Base-by-base conservation (phyloP, 2,329 filamentous ascomycete species). In the Claviceps sp. region DNA sequence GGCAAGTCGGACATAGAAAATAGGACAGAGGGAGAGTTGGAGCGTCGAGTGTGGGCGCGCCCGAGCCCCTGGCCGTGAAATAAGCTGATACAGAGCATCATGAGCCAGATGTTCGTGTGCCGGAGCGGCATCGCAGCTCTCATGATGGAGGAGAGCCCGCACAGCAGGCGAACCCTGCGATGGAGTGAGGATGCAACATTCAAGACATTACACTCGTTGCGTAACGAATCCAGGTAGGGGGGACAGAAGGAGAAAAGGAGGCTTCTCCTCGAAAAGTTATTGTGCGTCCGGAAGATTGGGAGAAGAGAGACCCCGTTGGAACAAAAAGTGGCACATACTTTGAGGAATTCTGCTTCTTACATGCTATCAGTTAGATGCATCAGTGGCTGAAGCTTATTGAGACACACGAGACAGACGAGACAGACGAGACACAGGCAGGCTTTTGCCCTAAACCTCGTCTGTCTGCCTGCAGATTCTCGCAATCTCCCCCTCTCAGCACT, bases 1-100 rank as follows among this genome's bases (percentile, higher is more conserved):
- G 51, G 51, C 8, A 52, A 37, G 40, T 50, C 47, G 22, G 41
- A 45, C 9, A 42, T 42, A 9, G 41, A 49, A 16, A 52, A 24
- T 1, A 22, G 40, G 3, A 52, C 30, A 5, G 40, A 20, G 5
- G 30, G 2, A 4, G 9, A 30, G 14, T 44, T 24, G 42, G 13
- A 13, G 38, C 38, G 38, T 14, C 16, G 38, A 40, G n/a, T 16
- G 26, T 43, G 13, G 6, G 14, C 26, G 30, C 30, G 30, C 0
- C 30, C 30, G 9, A 34, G 30, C 30, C 30, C 5, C 20, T 30
- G 26, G 3, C 41, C 49, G 9, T 30, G 7, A 5, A 46, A 42
- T 14, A 34, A 34, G 49, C 49, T 30, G 20, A 46, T 30, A 34
- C 49, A n/a, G 6, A 50, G 49, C 30, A 46, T 38, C 42, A 46